Conservation (phyloP, 2,329 filamentous ascomycete species). For the Raffaelea albimanens region DNA sequence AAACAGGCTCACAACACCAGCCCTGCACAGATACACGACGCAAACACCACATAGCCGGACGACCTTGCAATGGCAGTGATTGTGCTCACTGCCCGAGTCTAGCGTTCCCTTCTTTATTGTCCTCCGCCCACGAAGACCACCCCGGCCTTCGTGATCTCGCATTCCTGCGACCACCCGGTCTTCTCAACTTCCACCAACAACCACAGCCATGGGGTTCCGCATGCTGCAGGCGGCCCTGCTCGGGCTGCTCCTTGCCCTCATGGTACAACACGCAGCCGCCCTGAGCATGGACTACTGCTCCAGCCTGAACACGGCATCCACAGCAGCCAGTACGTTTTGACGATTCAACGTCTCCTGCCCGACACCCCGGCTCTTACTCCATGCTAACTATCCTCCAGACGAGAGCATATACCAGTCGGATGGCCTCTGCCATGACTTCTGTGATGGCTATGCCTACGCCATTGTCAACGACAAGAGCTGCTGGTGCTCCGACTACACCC, state of each 20-base stretch:
- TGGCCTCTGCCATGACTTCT: slow-evolving; percentile 56
- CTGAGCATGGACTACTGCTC: slow-evolving; percentile 33
- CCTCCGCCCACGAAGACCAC: too few relatives aligned
- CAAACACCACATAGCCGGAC: too few relatives aligned
- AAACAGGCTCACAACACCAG: too few relatives aligned
- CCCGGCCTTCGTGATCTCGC: not conserved
- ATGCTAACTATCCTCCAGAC: slow-evolving; percentile 27
- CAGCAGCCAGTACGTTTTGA: slow-evolving; percentile 32
- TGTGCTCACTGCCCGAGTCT: not conserved
- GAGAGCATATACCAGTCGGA: slow-evolving; percentile 55
- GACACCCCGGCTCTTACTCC: not conserved
- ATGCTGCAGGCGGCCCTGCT: slow-evolving; percentile 1
- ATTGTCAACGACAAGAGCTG: slow-evolving; percentile 56
- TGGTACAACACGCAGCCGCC: slow-evolving; percentile 13
- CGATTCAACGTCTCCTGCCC: too few relatives aligned
- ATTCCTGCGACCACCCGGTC: not conserved
- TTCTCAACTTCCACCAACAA: not conserved
- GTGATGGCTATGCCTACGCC: slow-evolving; percentile 55
- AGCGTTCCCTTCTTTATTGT: not conserved
- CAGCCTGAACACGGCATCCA: slow-evolving; percentile 33
- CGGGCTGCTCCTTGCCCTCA: slow-evolving; percentile 13
- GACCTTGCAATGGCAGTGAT: not conserved
- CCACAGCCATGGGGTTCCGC: slow-evolving; percentile 4
- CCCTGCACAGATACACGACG: too few relatives aligned
- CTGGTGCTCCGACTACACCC: slow-evolving; percentile 67